Conservation (phyloP, 139 green algal genomes). For the Chlamydomonas sp. region DNA sequence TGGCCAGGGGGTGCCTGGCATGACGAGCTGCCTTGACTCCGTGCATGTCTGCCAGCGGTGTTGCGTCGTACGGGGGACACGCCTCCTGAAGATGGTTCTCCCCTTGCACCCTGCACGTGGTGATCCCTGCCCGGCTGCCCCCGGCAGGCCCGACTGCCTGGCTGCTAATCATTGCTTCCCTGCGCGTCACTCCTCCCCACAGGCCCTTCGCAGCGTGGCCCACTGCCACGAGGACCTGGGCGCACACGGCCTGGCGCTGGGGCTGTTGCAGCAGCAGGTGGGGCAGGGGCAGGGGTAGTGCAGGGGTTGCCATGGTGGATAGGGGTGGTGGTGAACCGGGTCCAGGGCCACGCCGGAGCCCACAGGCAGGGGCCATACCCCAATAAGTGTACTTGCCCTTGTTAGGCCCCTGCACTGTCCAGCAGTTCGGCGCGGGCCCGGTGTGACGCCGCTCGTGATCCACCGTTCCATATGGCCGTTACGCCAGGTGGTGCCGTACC, state of each 20-base stretch:
- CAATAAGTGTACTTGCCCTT: too few species aligned
- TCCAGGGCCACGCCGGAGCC: neutral
- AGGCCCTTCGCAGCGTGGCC: neutral
- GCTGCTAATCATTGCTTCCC: neutral
- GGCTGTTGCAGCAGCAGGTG: conserved; percentile 18
- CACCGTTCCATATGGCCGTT: neutral
- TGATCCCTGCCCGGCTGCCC: neutral
- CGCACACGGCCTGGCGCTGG: neutral
- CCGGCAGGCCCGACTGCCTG: neutral
- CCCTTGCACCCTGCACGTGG: too few species aligned
- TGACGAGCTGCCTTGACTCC: too few species aligned
- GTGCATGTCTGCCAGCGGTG: too few species aligned
- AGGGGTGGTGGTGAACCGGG: neutral
- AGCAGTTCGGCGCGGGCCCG: neutral
- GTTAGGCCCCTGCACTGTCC: too few species aligned
- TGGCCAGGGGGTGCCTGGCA: too few species aligned
- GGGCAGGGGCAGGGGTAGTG: neutral
- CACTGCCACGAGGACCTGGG: conserved; percentile 17
- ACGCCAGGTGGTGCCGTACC: conserved; percentile 2
- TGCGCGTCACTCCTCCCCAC: neutral
- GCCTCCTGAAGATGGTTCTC: too few species aligned
- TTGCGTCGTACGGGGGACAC: too few species aligned
- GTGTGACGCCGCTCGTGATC: neutral
- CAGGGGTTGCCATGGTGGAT: neutral
- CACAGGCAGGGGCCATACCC: too few species aligned